These are phyloP conservation scores for Cutaneotrichosporon dermatis DNA, from an alignment of 1,284 basidiomycete genomes.

Conservation along the genomic window DNA sequence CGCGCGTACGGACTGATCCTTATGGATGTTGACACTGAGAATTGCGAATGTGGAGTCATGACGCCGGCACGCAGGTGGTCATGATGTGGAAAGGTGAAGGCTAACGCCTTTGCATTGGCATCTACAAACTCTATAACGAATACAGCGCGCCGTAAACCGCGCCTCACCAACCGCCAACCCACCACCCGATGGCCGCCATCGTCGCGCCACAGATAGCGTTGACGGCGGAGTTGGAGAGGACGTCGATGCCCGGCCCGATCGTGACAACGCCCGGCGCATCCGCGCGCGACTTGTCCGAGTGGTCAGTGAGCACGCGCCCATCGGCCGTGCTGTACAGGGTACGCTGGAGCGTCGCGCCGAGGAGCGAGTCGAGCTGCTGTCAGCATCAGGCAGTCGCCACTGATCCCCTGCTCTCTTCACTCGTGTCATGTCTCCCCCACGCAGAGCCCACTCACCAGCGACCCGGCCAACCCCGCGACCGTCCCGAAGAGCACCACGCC, in stretches of 20 bases:
- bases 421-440: background rate
- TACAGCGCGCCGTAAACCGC: too few species aligned
- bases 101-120: too few species aligned
- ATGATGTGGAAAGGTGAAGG: too few species aligned
- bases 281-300: slow-evolving; percentile 36
- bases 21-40: too few species aligned
- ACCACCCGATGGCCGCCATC: slow-evolving; percentile 33
- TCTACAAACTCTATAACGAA: too few species aligned
- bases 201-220: slow-evolving; percentile 34
- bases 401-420: too few species aligned
- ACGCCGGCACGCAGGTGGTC: too few species aligned
- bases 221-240: slow-evolving; percentile 62
- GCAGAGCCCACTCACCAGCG: slow-evolving; percentile 56
- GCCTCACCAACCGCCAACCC: slow-evolving; percentile 20
- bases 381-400: background rate
- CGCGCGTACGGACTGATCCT: too few species aligned
- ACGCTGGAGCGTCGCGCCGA: slow-evolving; percentile 82
- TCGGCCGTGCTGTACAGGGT: slow-evolving; percentile 66
- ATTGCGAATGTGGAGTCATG: too few species aligned
- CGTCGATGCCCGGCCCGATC: slow-evolving; percentile 62
- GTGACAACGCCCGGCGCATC: slow-evolving; percentile 51
- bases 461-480: slow-evolving; percentile 66
- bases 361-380: slow-evolving; percentile 65
- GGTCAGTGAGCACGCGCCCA: slow-evolving; percentile 66
- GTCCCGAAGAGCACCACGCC: slow-evolving; percentile 58